These are phyloP conservation scores for Amanita pallidorosea DNA, from an alignment of 768 basidiomycete species.

Conservation along the genomic window DNA sequence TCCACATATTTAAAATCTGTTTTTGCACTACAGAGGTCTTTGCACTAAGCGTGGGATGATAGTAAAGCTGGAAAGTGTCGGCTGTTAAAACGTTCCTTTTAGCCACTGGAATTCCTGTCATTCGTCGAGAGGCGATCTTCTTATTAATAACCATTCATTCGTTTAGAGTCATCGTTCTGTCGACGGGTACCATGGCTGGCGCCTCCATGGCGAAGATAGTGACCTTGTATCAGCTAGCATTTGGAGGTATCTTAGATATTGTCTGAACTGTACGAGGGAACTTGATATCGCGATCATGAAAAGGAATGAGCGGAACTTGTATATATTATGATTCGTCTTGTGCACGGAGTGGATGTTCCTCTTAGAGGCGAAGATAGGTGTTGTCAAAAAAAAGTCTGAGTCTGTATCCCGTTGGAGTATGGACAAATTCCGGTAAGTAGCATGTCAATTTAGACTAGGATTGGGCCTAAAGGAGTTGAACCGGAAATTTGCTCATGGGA, in stretches of 20 bases:
- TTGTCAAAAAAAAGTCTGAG: slow-evolving; percentile 1
- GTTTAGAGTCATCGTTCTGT: slow-evolving; percentile 21
- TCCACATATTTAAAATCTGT: no score
- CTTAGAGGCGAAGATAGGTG: no score
- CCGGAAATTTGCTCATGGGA: slow-evolving; percentile 17
- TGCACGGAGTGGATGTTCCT: slow-evolving; percentile 22
- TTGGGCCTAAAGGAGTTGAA: neutral
- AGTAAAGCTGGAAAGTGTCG: no score
- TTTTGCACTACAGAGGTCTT: no score
- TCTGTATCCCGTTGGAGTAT: slow-evolving; percentile 26
- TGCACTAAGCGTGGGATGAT: no score
- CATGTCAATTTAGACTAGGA: slow-evolving; percentile 5
- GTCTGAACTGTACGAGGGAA: slow-evolving; percentile 14
- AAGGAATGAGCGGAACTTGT: no score
- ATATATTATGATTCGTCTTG: no score
- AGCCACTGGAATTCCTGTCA: no score
- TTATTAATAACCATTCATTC: no score
- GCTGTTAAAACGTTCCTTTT: no score
- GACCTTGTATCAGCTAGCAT: slow-evolving; percentile 21
- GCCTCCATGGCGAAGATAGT: slow-evolving; percentile 20
- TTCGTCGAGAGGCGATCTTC: no score
- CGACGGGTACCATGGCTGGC: slow-evolving; percentile 25
- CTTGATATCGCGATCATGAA: no score
- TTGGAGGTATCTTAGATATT: slow-evolving; percentile 21
- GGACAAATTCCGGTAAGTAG: slow-evolving; percentile 27